These are phyloP conservation scores for Microthlaspi erraticum DNA, from an alignment of 345 rosid genomes.

Conservation along the genomic window DNA sequence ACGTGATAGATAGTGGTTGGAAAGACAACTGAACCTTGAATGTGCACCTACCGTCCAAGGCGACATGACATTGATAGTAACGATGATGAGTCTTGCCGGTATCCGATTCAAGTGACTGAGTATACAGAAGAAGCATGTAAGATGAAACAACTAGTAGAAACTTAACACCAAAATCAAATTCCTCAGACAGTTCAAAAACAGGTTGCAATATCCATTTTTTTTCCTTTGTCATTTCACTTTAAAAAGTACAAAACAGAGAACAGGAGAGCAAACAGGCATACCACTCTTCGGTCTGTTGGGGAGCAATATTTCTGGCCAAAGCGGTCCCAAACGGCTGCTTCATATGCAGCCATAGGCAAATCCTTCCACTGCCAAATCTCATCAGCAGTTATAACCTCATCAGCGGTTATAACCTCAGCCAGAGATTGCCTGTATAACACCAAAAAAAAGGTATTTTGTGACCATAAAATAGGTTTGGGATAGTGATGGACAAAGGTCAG, in stretches of 20 bases:
- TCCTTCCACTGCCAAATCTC: constrained; percentile 47
- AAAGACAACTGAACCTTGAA: constrained; percentile 54
- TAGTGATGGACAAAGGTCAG: too few species aligned
- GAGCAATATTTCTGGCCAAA: constrained; percentile 7
- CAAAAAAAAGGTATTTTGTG: background rate
- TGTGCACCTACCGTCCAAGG: constrained; percentile 44
- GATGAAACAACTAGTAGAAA: background rate
- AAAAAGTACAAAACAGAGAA: too few species aligned
- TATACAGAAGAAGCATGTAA: background rate
- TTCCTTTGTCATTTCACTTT: too few species aligned
- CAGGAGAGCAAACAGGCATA: too few species aligned
- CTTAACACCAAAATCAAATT: background rate
- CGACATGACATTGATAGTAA: constrained; percentile 62
- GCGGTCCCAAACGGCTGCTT: constrained; percentile 51
- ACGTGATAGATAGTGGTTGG: background rate
- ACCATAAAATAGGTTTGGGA: too few species aligned
- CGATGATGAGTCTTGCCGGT: constrained; percentile 51
- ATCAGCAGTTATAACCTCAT: constrained; percentile 50
- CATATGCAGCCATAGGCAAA: constrained; percentile 56
- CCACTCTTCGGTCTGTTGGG: constrained; percentile 1
- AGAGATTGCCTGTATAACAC: constrained; percentile 45
- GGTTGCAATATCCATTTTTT: too few species aligned
- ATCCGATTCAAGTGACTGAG: constrained; percentile 60
- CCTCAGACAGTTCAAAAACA: too few species aligned
- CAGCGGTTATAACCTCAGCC: constrained; percentile 44